Evolutionary conservation across 1,284 basidiomycete genomes (phyloP), one percentile per base, ranked within the genome.

Genomic region (Fistulina hepatica): DNA sequence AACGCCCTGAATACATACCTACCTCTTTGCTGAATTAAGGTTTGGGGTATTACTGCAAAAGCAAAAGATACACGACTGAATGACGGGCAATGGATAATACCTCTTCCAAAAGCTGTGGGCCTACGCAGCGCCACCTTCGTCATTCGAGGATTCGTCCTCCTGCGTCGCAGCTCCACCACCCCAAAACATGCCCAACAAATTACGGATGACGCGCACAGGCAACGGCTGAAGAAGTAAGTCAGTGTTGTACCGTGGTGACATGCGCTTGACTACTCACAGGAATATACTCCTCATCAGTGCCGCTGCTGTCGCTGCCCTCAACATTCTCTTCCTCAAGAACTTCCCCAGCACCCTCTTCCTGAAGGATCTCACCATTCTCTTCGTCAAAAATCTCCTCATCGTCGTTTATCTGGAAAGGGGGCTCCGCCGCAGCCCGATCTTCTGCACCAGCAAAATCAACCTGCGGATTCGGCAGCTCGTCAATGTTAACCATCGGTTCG

Each of bases 161-260:
- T 42, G 46, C 6, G 49, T 55, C 1, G 51, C 44, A 9, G 52
- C 45, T 20, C 49, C 51, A 16, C 65, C 58, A 23, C 78, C 74
- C 73, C 76, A 81, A 46, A 83, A 66, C 7, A 76, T 59, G 41
- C 67, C 69, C 35, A 82, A 48, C 9, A 82, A 54, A 48, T 74
- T 76, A 10, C 74, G 65, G 12, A 82, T 53, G n/a, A 78, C 52
- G 4, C 77, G 70, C 21, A 74, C 55, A 6, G 76, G 77, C 48
- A 81, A 57, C 4, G 74, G 65, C 78, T 81, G 34, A 25, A 26
- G 35, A 30, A n/a, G 17, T 21, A 39, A 36, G 39, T 44, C n/a
- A 43, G 36, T 25, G 22, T 33, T 23, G 24, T 32, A 16, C 17
- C 20, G 17, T 6, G 36, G 19, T 28, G 4, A 20, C 6, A 19